A percentile compares a stretch with the other conserved stretches of the same genome.
These are phyloP conservation scores for Backusella morwellensis DNA, from an alignment of 192 early-diverging fungal species.

Conservation along the genomic window DNA sequence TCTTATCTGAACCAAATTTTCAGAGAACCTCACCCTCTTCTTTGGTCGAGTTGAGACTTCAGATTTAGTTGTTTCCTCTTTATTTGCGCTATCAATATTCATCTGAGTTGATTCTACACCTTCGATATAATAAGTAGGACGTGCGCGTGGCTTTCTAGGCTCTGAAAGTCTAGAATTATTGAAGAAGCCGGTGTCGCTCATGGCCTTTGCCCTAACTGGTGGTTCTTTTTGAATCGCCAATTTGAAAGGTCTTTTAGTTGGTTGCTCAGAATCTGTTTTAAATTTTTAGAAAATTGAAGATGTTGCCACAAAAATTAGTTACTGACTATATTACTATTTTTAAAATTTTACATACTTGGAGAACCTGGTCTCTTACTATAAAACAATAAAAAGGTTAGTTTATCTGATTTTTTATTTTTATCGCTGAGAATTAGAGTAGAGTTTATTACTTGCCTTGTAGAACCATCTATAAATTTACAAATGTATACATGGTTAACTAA, in stretches of 20 bases:
- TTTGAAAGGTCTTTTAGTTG: not conserved
- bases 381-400: not conserved
- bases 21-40: slow-evolving; percentile 12
- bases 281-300: not conserved
- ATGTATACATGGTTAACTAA: not conserved
- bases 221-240: slow-evolving; percentile 12
- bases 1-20: slow-evolving; percentile 11
- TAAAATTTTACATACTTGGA: not conserved
- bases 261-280: not conserved
- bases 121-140: not conserved
- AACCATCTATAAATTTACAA: not conserved
- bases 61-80: not conserved
- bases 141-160: not conserved
- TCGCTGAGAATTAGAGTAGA: not conserved
- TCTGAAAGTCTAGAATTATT: not conserved
- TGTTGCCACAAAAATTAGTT: not conserved
- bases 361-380: not conserved
- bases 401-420: not conserved
- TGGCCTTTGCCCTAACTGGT: not conserved
- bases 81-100: not conserved
- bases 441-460: not conserved
- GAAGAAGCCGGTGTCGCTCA: not conserved
- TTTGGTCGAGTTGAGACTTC: not conserved
- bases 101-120: not conserved
- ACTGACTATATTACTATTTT: not conserved